Base-by-base conservation (phyloP, 352 stramenopile species). In the Nothophytophthora sp. region DNA sequence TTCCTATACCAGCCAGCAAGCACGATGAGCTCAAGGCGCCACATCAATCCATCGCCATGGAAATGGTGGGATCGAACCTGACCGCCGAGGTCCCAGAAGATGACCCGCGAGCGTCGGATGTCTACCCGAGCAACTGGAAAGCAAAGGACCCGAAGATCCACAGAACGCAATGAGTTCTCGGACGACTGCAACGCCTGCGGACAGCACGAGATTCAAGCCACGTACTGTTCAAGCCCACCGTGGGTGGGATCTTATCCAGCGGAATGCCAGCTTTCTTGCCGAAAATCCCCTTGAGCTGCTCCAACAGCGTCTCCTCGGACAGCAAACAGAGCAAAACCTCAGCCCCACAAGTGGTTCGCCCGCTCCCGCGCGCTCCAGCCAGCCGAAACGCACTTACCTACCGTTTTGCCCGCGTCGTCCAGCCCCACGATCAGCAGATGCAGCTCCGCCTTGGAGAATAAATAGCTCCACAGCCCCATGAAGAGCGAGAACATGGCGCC, bases 51-150 rank as follows among this genome's bases (percentile, higher is more conserved):
- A 24, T 16, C 28, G 9, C 5, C 22, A 27, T 27, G 11, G n/a
- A 10, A 32, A 28, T 15, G 29, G 10, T 16, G 5, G 22, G 3
- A 2, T 9, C 48, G 22, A 6, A 92, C 78, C 66, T 97, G 90
- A 24, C 90, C 90, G 41, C 90, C 90, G 10, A 97, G 60, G 51
- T 97, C 90, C 90, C 90, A 97, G 55, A 97, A 97, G 55, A 96
- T 96, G 48, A 97, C 70, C 24, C 83, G 73, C 27, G 71, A 91
- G 15, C 88, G 81, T 52, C 75, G 70, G 50, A 97, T 84, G 65
- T 96, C 81, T 52, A 95, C 79, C 47, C 79, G 65, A 34, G 79
- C 81, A 48, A 92, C 81, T 92, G 46, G 30, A 36, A 9, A 55
- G 15, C 22, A 51, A 18, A 46, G 27, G 37, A 42, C n/a, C 1